Evolutionary conservation across 345 rosid species (phyloP).

Genomic region (Angophora floribunda): DNA sequence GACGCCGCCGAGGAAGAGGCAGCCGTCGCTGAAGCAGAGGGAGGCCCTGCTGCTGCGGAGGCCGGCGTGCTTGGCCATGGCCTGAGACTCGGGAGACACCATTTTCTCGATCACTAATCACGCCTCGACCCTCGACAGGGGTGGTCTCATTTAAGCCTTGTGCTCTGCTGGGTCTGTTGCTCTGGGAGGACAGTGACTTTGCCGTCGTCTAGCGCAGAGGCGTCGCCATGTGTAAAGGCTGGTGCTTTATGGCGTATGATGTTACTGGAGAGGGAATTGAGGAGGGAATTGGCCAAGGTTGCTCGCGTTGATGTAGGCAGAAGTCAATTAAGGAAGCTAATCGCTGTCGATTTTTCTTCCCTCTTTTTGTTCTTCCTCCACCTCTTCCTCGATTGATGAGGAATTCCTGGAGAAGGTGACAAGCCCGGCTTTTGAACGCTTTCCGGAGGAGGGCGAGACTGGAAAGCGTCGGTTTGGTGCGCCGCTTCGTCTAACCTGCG

Average conservation of each 20-base stretch:
- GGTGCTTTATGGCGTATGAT: not conserved
- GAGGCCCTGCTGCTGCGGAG: conserved; percentile 18
- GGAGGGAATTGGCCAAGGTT: not conserved
- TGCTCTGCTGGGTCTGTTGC: not conserved
- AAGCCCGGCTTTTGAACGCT: not conserved
- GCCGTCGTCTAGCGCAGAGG: not conserved
- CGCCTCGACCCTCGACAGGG: not conserved
- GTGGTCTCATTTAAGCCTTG: not conserved
- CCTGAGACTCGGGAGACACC: conserved; percentile 15
- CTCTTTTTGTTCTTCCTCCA: not conserved
- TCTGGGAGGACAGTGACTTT: not conserved
- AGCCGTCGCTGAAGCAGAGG: conserved; percentile 31
- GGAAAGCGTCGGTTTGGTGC: not conserved
- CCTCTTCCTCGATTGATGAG: not conserved
- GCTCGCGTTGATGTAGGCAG: not conserved
- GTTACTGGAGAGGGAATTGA: not conserved
- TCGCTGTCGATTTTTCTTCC: not conserved
- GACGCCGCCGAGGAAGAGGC: conserved; percentile 58
- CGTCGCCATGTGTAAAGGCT: not conserved
- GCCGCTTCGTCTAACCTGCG: not conserved
- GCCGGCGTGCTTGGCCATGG: conserved; percentile 23
- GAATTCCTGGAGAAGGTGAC: not conserved
- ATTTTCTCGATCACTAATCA: not conserved
- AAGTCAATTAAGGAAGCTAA: not conserved
- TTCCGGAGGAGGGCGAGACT: not conserved